Conservation (phyloP, 2,329 filamentous ascomycete species). For the Leptographium wingfieldii region DNA sequence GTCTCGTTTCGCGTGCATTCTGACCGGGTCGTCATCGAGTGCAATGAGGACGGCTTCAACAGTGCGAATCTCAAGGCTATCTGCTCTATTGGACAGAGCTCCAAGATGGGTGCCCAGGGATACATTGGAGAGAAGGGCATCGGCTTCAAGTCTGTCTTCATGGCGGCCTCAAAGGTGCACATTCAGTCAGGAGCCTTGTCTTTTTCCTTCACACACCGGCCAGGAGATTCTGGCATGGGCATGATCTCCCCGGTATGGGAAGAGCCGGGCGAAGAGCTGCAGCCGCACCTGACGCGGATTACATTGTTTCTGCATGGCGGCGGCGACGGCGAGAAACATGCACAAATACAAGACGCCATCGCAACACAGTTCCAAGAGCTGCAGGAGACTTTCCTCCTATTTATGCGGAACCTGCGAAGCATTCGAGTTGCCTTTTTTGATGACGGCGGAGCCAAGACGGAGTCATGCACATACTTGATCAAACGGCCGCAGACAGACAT, state of each 20-base stretch:
- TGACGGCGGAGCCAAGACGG: constrained; percentile 1
- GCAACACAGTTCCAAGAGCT: constrained; percentile 24
- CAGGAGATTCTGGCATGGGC: constrained; percentile 31
- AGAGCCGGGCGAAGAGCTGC: constrained; percentile 10
- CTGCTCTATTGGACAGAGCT: constrained; percentile 31
- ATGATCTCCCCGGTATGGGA: constrained; percentile 36
- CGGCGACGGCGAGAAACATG: constrained; percentile 9
- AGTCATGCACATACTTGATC: constrained; percentile 10
- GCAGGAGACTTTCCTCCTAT: constrained; percentile 27
- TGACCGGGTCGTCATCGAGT: constrained; percentile 29
- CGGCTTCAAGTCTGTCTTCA: constrained; percentile 40
- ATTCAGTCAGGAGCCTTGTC: constrained; percentile 31
- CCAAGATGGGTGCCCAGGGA: constrained; percentile 25
- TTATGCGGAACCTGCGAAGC: constrained; percentile 25
- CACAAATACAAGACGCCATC: constrained; percentile 16
- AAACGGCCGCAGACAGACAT: neutral
- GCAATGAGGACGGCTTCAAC: constrained; percentile 36
- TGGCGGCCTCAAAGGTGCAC: constrained; percentile 28
- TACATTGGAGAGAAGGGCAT: constrained; percentile 40
- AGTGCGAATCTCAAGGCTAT: constrained; percentile 29
- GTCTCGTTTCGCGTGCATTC: constrained; percentile 24
- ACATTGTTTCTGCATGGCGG: constrained; percentile 21
- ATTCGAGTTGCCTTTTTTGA: constrained; percentile 21
- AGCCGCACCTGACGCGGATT: neutral
- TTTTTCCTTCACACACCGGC: constrained; percentile 28